phyloP scores from a whole-genome alignment of 208 protist genomes.

The Acanthamoeba sp. region DNA sequence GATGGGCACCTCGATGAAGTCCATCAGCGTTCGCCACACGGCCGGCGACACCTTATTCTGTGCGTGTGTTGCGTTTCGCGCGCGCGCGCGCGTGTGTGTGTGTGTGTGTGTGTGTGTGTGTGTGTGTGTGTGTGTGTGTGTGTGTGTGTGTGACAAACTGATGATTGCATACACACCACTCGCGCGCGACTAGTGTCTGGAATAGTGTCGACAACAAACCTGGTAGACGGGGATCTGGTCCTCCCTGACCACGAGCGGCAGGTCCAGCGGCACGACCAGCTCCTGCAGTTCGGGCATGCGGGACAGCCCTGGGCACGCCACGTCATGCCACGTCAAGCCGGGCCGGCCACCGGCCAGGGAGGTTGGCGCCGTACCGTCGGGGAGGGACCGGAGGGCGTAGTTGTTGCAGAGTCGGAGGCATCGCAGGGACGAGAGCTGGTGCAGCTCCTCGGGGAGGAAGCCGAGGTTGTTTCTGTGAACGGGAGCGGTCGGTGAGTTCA shows the following conservation, averaged over 20 bases:
- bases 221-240: constrained; percentile 1
- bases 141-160: too few species aligned
- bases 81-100: too few species aligned
- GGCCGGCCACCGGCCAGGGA: too few species aligned
- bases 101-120: too few species aligned
- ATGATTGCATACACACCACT: too few species aligned
- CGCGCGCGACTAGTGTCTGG: too few species aligned
- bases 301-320: not conserved
- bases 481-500: not conserved
- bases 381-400: not conserved
- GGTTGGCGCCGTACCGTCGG: not conserved
- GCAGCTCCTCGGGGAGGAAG: not conserved
- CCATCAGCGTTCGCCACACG: constrained; percentile 8
- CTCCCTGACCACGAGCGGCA: not conserved
- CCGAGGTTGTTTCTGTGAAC: not conserved
- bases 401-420: constrained; percentile 18
- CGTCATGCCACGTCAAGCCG: too few species aligned
- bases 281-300: constrained; percentile 6
- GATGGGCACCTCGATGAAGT: not conserved
- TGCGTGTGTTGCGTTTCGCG: not conserved
- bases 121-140: too few species aligned
- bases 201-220: too few species aligned
- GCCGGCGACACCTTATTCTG: not conserved
- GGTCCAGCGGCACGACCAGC: not conserved
- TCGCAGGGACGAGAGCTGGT: not conserved